A percentile compares a stretch with the other conserved stretches of the same genome.
Evolutionary conservation across 1,139 yeast species (phyloP).

Genomic region (Magnusiomyces paraingens): DNA sequence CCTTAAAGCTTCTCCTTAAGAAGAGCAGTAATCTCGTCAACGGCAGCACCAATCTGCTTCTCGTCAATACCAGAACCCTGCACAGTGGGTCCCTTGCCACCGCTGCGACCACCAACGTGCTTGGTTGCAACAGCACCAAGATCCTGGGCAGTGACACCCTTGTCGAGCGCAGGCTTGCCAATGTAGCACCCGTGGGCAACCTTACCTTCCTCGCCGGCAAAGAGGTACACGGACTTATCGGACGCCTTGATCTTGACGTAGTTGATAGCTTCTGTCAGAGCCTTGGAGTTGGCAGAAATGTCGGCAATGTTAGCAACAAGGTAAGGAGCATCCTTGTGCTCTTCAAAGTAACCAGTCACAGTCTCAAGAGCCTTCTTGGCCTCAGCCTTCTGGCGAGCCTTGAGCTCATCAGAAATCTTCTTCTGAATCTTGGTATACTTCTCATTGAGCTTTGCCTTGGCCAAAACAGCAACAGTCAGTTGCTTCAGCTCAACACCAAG

Average conservation of each 20-base stretch:
- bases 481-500: slow-evolving; percentile 79
- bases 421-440: slow-evolving; percentile 77
- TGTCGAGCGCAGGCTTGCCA: slow-evolving; percentile 60
- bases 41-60: slow-evolving; percentile 62
- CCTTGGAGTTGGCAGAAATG: slow-evolving; percentile 84
- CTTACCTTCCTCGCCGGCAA: slow-evolving; percentile 70
- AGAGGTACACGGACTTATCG: slow-evolving; percentile 71
- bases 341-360: slow-evolving; percentile 63
- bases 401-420: slow-evolving; percentile 78
- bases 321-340: slow-evolving; percentile 42
- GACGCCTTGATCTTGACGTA: slow-evolving; percentile 72
- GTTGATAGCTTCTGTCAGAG: slow-evolving; percentile 86
- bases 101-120: slow-evolving; percentile 92
- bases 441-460: slow-evolving; percentile 68
- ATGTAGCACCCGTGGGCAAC: slow-evolving; percentile 95
- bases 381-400: slow-evolving; percentile 83
- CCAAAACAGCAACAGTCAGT: slow-evolving; percentile 71
- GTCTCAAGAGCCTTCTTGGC: slow-evolving; percentile 71
- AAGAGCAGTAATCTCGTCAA: slow-evolving; percentile 55
- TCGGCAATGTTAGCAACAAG: slow-evolving; percentile 56
- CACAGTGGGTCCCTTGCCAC: slow-evolving; percentile 94
- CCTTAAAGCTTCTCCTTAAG: slow-evolving; percentile 44
- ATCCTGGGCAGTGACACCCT: slow-evolving; percentile 70
- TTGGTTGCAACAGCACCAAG: slow-evolving; percentile 66
- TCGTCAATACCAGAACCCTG: slow-evolving; percentile 95